phyloP scores from a whole-genome alignment of 495 filamentous ascomycete genomes.

The Pseudevernia furfuracea region DNA sequence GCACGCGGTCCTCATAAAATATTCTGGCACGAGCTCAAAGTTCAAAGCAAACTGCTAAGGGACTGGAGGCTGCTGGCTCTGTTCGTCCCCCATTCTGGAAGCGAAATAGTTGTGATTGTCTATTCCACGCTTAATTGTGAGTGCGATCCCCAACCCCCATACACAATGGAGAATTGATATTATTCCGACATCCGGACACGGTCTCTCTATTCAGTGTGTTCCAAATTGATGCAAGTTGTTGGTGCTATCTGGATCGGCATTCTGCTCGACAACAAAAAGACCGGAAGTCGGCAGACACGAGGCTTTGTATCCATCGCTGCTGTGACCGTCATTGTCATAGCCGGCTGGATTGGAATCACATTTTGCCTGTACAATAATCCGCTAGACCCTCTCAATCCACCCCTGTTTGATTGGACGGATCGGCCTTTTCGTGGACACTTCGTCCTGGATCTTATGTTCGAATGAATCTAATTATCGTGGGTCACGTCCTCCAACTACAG shows the following conservation, averaged over 20 bases:
- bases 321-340: not conserved
- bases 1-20: not conserved
- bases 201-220: not conserved
- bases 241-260: not conserved
- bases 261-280: not conserved
- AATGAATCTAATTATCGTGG: not conserved
- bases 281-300: not conserved
- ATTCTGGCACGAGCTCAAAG: not conserved
- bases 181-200: not conserved
- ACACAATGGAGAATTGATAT: not conserved
- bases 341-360: not conserved
- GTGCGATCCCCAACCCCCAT: not conserved
- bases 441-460: not conserved
- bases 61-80: not conserved
- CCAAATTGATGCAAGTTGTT: not conserved
- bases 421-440: not conserved
- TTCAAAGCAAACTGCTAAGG: not conserved
- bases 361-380: not conserved
- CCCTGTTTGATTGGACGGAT: not conserved
- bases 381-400: not conserved
- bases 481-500: too few species aligned
- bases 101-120: not conserved
- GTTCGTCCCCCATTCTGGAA: not conserved
- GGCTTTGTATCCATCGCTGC: not conserved
- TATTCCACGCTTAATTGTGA: not conserved